phyloP scores from a whole-genome alignment of 345 rosid genomes.

The Isatis tinctoria region DNA sequence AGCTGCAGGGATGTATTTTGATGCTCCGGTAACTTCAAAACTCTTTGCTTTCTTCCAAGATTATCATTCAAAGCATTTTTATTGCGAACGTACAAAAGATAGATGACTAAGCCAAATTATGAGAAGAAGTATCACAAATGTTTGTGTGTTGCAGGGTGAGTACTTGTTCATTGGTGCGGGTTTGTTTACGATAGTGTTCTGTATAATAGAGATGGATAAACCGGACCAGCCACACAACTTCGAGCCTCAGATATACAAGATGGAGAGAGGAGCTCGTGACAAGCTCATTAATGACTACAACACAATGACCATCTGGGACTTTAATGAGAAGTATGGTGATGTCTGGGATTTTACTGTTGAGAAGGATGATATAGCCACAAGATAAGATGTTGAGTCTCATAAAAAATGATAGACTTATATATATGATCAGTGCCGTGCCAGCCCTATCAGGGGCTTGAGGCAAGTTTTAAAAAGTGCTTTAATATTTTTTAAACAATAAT shows the following conservation, averaged over 20 bases:
- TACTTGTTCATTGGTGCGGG: constrained; percentile 82
- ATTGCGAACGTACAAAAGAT: no score
- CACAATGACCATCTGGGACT: constrained; percentile 86
- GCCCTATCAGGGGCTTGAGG: no score
- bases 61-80: background rate
- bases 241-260: constrained; percentile 83
- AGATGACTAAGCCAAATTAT: no score
- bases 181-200: constrained; percentile 54
- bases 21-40: constrained; percentile 56
- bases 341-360: constrained; percentile 84
- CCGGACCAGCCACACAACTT: constrained; percentile 91
- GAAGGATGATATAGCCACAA: constrained; percentile 57
- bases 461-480: no score
- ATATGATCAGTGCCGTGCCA: no score
- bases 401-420: background rate
- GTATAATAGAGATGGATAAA: constrained; percentile 84
- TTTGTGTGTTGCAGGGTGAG: constrained; percentile 51
- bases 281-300: constrained; percentile 83
- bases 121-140: background rate
- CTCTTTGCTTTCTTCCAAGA: background rate
- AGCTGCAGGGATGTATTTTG: constrained; percentile 61
- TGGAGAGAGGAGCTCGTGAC: constrained; percentile 90
- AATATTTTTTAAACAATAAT: no score
- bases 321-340: constrained; percentile 87
- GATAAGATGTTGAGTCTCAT: constrained; percentile 28